These are phyloP conservation scores for Clathrospora elynae DNA, from an alignment of 2,329 filamentous ascomycete genomes.

Conservation along the genomic window DNA sequence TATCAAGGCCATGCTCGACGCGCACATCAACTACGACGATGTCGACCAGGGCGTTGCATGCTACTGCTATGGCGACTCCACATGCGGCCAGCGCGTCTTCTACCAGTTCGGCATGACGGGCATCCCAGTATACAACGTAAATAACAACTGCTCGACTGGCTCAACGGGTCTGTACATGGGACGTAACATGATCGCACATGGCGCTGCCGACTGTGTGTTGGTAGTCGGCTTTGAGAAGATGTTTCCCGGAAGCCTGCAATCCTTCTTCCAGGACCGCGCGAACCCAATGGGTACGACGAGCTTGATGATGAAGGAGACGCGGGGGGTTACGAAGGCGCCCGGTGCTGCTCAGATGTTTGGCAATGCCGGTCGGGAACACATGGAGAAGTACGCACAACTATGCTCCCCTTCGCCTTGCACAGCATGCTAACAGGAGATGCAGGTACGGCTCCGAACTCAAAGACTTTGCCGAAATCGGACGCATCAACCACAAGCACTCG, in stretches of 20 bases:
- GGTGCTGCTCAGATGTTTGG: conserved; percentile 93
- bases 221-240: conserved; percentile 99
- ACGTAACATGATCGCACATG: conserved; percentile 76
- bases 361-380: conserved; percentile 91
- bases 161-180: conserved; percentile 87
- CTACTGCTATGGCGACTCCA: conserved; percentile 96
- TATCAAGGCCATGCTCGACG: conserved; percentile 80
- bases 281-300: conserved; percentile 75
- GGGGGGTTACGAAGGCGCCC: conserved; percentile 80
- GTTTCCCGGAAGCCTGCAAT: conserved; percentile 85
- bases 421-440: conserved; percentile 21
- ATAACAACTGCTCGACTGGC: conserved; percentile 99
- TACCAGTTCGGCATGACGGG: conserved; percentile 98
- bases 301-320: conserved; percentile 81
- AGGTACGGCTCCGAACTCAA: conserved; percentile 80
- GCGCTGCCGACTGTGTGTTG: conserved; percentile 83
- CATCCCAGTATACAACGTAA: conserved; percentile 97
- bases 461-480: conserved; percentile 93
- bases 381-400: conserved; percentile 71
- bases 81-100: conserved; percentile 94
- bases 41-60: conserved; percentile 95
- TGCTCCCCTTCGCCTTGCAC: background rate
- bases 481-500: conserved; percentile 90
- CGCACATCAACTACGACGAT: conserved; percentile 94
- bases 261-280: conserved; percentile 81